Base-by-base conservation (phyloP, 306 rosid genomes). In the Herpetospermum pedunculosum region DNA sequence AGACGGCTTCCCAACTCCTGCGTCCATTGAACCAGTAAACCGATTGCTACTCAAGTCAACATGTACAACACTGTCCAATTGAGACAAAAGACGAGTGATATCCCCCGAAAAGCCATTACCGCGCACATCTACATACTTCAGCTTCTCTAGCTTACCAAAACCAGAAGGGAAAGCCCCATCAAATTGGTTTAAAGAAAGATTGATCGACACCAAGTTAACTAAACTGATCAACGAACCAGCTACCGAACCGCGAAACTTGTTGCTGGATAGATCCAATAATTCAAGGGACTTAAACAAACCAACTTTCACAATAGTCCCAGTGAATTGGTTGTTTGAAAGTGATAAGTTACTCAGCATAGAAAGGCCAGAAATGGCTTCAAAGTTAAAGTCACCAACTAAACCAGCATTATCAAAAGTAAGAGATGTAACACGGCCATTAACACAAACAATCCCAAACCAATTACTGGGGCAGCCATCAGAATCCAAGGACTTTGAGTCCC, bases 401-500 rank as follows among this genome's bases (percentile, higher is more conserved):
- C 89, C 90, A 37, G 80, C 79, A 79, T 87, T 80, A n/a, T 88
- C 78, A 23, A 91, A 46, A 77, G 80, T 55, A 71, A 91, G 83
- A 14, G 95, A 85, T 77, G 76, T 58, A 12, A 91, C 90, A 74
- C 23, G 85, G 55, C 92, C 95, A 77, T 79, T 67, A 58, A 48
- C 81, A 73, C 95, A 91, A 12, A 65, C 25, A 64, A 91, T 44
- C 23, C 97, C 97, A 77, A 76, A 64, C 95, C 97, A 91, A 74
- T 84, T 83, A 73, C 34, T 79, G 54, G 97, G 95, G 76, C 97
- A 91, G 28, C 92, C 89, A 83, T 85, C 74, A n/a, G 95, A 84
- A 67, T 84, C 88, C 74, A 87, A 32, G 52, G 92, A 85, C 77
- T 73, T 81, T 2, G 88, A 84, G 79, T 85, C 84, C 97, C 97